These are phyloP conservation scores for Dictyostelium intermedium DNA, from an alignment of 78 protist species.

Conservation along the genomic window DNA sequence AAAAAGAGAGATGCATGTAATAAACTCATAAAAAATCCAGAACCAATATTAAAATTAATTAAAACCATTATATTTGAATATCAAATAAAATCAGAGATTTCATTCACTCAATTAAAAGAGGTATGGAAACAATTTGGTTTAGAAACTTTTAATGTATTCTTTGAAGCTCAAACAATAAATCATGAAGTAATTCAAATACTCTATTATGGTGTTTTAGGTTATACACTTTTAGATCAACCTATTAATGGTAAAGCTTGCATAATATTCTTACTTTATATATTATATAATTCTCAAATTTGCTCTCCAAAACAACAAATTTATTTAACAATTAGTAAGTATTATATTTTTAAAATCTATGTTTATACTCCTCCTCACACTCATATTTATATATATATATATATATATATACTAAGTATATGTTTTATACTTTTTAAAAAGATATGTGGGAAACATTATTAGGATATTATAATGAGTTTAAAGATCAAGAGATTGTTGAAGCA, in stretches of 20 bases:
- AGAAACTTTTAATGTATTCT: background rate
- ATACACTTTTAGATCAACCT: constrained; percentile 30
- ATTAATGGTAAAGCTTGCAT: constrained; percentile 16
- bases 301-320: background rate
- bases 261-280: constrained; percentile 22
- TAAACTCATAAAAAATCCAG: background rate
- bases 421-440: background rate
- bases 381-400: background rate
- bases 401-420: background rate
- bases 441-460: constrained; percentile 37
- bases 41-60: constrained; percentile 9
- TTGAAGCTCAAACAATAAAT: constrained; percentile 6
- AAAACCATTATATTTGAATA: constrained; percentile 1
- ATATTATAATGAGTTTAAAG: constrained; percentile 39
- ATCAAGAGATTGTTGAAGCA: background rate
- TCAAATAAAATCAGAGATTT: background rate
- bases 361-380: no score
- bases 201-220: constrained; percentile 61
- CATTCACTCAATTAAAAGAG: constrained; percentile 19
- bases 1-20: constrained; percentile 3
- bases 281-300: constrained; percentile 31
- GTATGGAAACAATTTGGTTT: constrained; percentile 10
- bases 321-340: constrained; percentile 58
- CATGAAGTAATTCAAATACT: constrained; percentile 33
- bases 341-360: no score